phyloP scores from a whole-genome alignment of 257 asterid species.

The Salvia hispanica region DNA sequence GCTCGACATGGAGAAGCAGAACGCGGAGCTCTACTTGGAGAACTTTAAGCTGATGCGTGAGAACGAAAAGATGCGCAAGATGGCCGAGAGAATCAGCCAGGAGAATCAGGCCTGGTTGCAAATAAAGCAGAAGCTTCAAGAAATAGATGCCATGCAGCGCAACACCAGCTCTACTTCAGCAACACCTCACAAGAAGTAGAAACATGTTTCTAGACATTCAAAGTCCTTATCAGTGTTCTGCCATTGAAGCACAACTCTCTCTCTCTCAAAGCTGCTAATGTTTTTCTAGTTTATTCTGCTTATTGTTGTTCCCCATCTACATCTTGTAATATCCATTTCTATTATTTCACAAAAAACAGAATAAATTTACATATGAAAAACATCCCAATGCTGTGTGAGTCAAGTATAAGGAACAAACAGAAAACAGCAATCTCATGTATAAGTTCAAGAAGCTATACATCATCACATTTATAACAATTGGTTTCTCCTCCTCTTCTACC shows the following conservation, averaged over 20 bases:
- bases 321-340: conserved; percentile 11
- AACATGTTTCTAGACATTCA: conserved; percentile 14
- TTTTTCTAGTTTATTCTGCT: conserved; percentile 13
- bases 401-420: no score
- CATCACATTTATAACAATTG: no score
- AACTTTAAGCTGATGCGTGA: conserved; percentile 51
- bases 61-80: conserved; percentile 28
- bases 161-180: conserved; percentile 33
- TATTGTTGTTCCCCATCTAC: not conserved
- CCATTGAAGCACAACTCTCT: no score
- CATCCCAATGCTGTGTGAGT: not conserved
- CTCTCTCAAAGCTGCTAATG: not conserved
- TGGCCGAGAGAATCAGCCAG: conserved; percentile 52
- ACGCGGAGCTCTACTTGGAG: conserved; percentile 50
- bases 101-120: conserved; percentile 52
- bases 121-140: conserved; percentile 42
- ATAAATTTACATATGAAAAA: conserved; percentile 19
- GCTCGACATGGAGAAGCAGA: conserved; percentile 53
- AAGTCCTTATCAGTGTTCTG: conserved; percentile 17
- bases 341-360: conserved; percentile 25
- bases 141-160: conserved; percentile 31
- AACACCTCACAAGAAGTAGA: conserved; percentile 21
- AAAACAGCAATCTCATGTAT: no score
- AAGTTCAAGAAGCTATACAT: no score
- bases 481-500: no score